Conservation (phyloP, 1,284 basidiomycete genomes). For the Golubevia pallescens region DNA sequence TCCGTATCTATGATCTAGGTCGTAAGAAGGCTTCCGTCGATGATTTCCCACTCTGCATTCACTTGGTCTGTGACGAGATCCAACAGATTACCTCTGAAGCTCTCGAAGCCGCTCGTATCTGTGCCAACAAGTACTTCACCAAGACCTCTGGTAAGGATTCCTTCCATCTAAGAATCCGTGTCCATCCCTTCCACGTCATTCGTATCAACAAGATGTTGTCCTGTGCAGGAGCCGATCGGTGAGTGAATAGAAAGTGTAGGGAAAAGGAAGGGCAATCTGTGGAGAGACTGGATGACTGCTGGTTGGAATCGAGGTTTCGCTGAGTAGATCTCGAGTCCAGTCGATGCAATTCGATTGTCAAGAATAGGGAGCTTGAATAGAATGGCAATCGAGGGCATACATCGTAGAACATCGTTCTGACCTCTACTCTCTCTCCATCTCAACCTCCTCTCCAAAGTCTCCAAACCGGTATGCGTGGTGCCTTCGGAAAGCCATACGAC, state of each 20-base stretch:
- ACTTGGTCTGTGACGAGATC: constrained; percentile 65
- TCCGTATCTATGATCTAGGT: constrained; percentile 64
- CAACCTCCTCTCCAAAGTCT: constrained; percentile 24
- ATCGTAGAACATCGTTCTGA: too few species aligned
- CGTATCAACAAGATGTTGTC: constrained; percentile 66
- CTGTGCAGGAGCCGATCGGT: constrained; percentile 60
- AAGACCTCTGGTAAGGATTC: constrained; percentile 64
- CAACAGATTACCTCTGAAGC: constrained; percentile 65
- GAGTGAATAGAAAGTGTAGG: background rate
- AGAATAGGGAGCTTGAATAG: too few species aligned
- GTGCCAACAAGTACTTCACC: constrained; percentile 65
- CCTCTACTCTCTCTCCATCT: too few species aligned
- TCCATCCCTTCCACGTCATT: constrained; percentile 64
- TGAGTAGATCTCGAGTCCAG: too few species aligned
- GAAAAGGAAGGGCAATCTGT: too few species aligned
- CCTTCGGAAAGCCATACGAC: constrained; percentile 65
- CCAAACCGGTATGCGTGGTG: constrained; percentile 65
- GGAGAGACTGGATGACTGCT: too few species aligned
- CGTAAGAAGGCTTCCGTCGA: constrained; percentile 65
- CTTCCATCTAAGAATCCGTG: constrained; percentile 63
- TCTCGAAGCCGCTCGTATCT: constrained; percentile 64
- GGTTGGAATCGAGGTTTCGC: too few species aligned
- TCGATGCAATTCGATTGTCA: too few species aligned
- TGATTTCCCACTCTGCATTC: constrained; percentile 65
- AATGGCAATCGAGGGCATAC: too few species aligned